These are phyloP conservation scores for Tagetes erecta DNA, from an alignment of 129 eudicot species.

Conservation along the genomic window DNA sequence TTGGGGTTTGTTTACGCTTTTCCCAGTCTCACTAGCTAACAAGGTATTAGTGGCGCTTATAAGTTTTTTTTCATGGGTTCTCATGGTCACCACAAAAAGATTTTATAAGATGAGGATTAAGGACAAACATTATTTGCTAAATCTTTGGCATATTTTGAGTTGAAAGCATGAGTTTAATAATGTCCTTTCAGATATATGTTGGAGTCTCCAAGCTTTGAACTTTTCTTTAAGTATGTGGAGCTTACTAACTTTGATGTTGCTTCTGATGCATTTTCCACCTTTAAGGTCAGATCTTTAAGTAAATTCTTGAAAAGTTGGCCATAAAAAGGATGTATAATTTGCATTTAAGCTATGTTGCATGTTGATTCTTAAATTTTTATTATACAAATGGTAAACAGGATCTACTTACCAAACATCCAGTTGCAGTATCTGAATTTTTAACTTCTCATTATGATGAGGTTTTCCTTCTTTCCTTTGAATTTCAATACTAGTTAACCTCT, in stretches of 20 bases:
- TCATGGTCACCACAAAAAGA: no score
- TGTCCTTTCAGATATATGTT: constrained; percentile 72
- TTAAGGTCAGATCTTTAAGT: constrained; percentile 66
- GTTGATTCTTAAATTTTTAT: constrained; percentile 27
- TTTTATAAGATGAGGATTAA: background rate
- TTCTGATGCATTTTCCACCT: constrained; percentile 95
- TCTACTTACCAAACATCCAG: constrained; percentile 77
- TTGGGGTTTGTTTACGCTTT: no score
- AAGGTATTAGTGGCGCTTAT: no score
- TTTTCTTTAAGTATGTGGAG: constrained; percentile 90
- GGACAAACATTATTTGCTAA: background rate
- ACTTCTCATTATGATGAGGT: constrained; percentile 84
- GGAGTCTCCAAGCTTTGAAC: constrained; percentile 94
- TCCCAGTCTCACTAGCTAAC: no score
- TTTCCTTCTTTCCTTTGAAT: constrained; percentile 20
- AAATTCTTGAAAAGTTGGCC: constrained; percentile 19
- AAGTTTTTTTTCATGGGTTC: no score
- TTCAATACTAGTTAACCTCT: background rate
- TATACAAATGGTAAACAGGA: constrained; percentile 52
- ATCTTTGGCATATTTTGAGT: background rate
- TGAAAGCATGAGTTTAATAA: background rate
- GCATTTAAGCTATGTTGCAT: constrained; percentile 18
- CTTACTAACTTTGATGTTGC: constrained; percentile 93
- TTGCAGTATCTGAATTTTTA: constrained; percentile 71
- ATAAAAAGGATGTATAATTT: background rate